These are phyloP conservation scores for Tripterygium wilfordii DNA, from an alignment of 177 flowering plant species.

Conservation along the genomic window DNA sequence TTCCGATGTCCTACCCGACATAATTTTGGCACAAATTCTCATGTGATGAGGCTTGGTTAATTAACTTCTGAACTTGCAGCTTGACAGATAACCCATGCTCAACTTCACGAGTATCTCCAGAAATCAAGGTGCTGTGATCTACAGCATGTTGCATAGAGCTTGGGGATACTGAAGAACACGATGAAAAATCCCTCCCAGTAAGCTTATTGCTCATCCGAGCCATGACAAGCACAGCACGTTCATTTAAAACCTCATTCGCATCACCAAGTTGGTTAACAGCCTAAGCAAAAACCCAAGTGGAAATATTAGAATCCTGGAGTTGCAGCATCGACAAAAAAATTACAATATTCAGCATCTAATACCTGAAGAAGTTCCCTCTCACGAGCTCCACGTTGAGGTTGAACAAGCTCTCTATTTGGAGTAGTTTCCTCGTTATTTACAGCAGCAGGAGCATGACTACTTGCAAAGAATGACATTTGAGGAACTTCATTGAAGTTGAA, in stretches of 20 bases:
- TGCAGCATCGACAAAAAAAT: neutral
- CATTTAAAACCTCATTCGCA: conserved; percentile 96
- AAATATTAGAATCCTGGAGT: conserved; percentile 1
- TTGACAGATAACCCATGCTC: conserved; percentile 92
- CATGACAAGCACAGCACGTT: conserved; percentile 94
- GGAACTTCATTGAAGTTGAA: conserved; percentile 96
- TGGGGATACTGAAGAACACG: conserved; percentile 38
- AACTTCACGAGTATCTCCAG: conserved; percentile 79
- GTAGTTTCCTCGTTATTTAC: conserved; percentile 73
- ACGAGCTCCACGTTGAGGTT: conserved; percentile 82
- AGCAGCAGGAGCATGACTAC: conserved; percentile 48
- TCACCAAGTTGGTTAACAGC: conserved; percentile 98
- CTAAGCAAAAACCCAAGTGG: conserved; percentile 32
- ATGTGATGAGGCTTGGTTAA: conserved; percentile 79
- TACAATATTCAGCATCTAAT: neutral
- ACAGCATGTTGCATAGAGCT: conserved; percentile 50
- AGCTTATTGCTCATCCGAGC: conserved; percentile 97
- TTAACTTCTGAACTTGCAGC: conserved; percentile 88
- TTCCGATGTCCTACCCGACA: conserved; percentile 68
- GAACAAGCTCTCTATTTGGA: conserved; percentile 54
- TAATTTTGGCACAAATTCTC: conserved; percentile 97
- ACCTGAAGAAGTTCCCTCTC: conserved; percentile 98
- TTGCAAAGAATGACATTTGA: conserved; percentile 61
- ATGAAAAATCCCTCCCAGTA: conserved; percentile 90
- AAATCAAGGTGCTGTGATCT: conserved; percentile 55